phyloP scores from a whole-genome alignment of 805 yeast genomes.

The Wickerhamomyces bovis region DNA sequence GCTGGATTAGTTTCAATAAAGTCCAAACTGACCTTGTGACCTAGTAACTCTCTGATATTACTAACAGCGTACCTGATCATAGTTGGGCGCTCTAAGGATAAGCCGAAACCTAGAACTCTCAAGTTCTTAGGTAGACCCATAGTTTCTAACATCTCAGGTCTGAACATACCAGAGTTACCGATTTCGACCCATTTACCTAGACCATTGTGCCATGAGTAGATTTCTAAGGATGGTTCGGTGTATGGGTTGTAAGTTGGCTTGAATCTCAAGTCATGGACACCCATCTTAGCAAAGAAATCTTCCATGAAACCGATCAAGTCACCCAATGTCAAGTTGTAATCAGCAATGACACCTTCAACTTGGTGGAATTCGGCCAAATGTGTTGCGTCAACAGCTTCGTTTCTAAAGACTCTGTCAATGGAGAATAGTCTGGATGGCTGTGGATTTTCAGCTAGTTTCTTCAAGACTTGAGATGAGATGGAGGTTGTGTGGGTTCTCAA shows the following conservation, averaged over 20 bases:
- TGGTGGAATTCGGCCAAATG: constrained; percentile 99
- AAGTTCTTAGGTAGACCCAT: constrained; percentile 96
- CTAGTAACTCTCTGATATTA: constrained; percentile 92
- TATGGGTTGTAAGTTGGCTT: constrained; percentile 99
- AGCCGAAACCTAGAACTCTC: constrained; percentile 96
- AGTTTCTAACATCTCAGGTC: constrained; percentile 98
- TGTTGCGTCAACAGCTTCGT: constrained; percentile 99
- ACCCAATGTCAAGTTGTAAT: constrained; percentile 89
- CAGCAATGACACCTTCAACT: constrained; percentile 98
- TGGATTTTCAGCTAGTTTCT: constrained; percentile 81
- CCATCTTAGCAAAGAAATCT: constrained; percentile 94
- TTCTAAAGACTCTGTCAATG: constrained; percentile 97
- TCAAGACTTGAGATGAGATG: constrained; percentile 81
- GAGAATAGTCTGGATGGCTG: constrained; percentile 89
- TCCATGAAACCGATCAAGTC: constrained; percentile 98
- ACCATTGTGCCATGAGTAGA: constrained; percentile 93
- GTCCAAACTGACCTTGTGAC: constrained; percentile 93
- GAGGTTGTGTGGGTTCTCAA: constrained; percentile 98
- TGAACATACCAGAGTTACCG: constrained; percentile 99
- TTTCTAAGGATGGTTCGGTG: constrained; percentile 98
- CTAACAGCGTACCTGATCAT: constrained; percentile 97
- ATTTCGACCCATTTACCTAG: constrained; percentile 97
- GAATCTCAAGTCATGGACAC: constrained; percentile 90
- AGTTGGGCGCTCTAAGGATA: constrained; percentile 96
- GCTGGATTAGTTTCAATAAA: constrained; percentile 96